phyloP scores from a whole-genome alignment of 768 basidiomycete species.

The Mycena venus region DNA sequence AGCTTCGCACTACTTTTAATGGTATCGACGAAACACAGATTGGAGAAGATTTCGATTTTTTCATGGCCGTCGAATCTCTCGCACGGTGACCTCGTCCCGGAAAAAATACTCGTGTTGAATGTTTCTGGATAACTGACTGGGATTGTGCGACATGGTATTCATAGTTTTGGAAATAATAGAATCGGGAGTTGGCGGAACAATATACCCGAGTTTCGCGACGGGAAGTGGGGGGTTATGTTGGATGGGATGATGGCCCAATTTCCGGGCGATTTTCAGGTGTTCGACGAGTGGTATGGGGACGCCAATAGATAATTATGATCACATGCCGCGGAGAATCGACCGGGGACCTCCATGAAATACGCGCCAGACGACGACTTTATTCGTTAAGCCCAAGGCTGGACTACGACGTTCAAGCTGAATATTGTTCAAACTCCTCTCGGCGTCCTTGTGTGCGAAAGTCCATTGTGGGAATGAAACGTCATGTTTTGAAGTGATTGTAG shows the following conservation, averaged over 20 bases:
- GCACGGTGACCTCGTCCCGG: conserved; percentile 4
- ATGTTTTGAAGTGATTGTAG: too few species aligned
- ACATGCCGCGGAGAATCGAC: too few species aligned
- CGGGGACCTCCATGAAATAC: too few species aligned
- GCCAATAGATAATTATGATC: too few species aligned
- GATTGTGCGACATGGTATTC: conserved; percentile 1
- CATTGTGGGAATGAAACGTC: too few species aligned
- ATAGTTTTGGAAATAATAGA: background rate
- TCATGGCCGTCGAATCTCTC: background rate
- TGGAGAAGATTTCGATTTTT: background rate
- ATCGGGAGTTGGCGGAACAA: background rate
- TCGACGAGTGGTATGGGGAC: too few species aligned
- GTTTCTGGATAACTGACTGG: conserved; percentile 2
- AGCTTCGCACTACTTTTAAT: background rate
- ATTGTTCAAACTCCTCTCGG: too few species aligned
- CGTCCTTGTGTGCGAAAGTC: too few species aligned
- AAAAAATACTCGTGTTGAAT: background rate
- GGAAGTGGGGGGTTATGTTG: background rate
- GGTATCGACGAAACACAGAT: background rate
- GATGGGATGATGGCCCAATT: background rate
- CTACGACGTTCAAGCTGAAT: too few species aligned
- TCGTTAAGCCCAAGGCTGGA: too few species aligned
- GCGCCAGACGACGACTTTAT: too few species aligned
- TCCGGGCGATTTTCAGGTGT: too few species aligned
- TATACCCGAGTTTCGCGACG: background rate